phyloP scores from a whole-genome alignment of 2,329 filamentous ascomycete genomes.

The Dryadomyces quercus-mongolicae region DNA sequence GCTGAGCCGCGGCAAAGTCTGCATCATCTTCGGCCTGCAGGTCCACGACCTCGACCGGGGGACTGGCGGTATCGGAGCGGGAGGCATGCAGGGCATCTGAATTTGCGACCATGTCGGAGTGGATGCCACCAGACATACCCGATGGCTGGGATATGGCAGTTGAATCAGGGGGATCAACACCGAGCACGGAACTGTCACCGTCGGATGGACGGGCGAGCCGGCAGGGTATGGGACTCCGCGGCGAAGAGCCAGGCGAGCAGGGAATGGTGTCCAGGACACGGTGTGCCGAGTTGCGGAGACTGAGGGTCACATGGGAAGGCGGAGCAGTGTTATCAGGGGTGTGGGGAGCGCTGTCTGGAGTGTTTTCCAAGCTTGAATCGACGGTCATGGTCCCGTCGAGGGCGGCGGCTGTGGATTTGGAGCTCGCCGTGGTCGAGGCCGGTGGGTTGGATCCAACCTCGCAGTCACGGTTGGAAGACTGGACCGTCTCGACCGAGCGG shows the following conservation, averaged over 20 bases:
- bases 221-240: constrained; percentile 12
- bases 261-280: constrained; percentile 25
- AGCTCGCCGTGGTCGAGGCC: neutral
- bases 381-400: constrained; percentile 26
- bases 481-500: constrained; percentile 33
- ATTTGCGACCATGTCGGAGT: neutral
- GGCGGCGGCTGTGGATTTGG: constrained; percentile 11
- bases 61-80: constrained; percentile 28
- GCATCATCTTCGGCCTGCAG: constrained; percentile 24
- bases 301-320: constrained; percentile 37
- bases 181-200: constrained; percentile 13
- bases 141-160: neutral
- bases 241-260: constrained; percentile 21
- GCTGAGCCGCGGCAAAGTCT: constrained; percentile 10
- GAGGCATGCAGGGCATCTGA: constrained; percentile 18
- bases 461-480: constrained; percentile 15
- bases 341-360: constrained; percentile 22
- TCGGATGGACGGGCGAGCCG: neutral
- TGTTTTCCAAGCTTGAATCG: constrained; percentile 27
- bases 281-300: constrained; percentile 34
- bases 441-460: neutral
- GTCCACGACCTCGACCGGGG: constrained; percentile 30
- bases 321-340: neutral
- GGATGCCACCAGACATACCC: neutral
- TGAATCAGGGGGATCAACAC: constrained; percentile 31